A percentile compares a stretch with the other conserved stretches of the same genome.
Evolutionary conservation across 1,139 yeast species (phyloP).

Genomic region (Maudiozyma humilis): DNA sequence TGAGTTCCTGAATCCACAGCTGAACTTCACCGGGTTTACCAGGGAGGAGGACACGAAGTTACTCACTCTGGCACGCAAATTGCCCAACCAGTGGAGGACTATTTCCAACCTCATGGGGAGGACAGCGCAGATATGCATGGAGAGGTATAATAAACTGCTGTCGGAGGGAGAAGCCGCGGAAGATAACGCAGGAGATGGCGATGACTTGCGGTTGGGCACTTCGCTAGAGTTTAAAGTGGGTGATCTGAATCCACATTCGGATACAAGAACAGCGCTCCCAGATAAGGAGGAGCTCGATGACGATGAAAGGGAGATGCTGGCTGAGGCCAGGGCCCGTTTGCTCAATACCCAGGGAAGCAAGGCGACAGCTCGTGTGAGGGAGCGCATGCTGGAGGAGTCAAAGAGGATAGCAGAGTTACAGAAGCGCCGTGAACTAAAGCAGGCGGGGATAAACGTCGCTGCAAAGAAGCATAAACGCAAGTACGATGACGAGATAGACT

Average conservation of each 20-base stretch:
- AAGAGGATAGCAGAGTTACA: slow-evolving; percentile 69
- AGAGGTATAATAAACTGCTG: slow-evolving; percentile 68
- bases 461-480: slow-evolving; percentile 38
- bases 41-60: slow-evolving; percentile 70
- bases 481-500: slow-evolving; percentile 63
- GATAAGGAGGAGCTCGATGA: slow-evolving; percentile 75
- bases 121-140: slow-evolving; percentile 84
- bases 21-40: slow-evolving; percentile 61
- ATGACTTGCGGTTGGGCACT: slow-evolving; percentile 36
- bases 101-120: slow-evolving; percentile 74
- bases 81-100: slow-evolving; percentile 94
- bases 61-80: slow-evolving; percentile 52
- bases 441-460: slow-evolving; percentile 66
- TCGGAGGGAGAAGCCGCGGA: slow-evolving; percentile 33
- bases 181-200: neutral
- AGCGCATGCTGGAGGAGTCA: slow-evolving; percentile 67
- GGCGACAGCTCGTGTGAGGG: slow-evolving; percentile 85
- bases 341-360: slow-evolving; percentile 93
- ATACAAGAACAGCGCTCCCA: slow-evolving; percentile 75
- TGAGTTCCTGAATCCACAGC: slow-evolving; percentile 75
- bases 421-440: slow-evolving; percentile 75
- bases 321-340: slow-evolving; percentile 86
- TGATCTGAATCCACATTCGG: slow-evolving; percentile 63
- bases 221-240: slow-evolving; percentile 36
- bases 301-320: slow-evolving; percentile 84